Evolutionary conservation across 1,284 basidiomycete genomes (phyloP).

Genomic region (Sanghuangporus baumii): DNA sequence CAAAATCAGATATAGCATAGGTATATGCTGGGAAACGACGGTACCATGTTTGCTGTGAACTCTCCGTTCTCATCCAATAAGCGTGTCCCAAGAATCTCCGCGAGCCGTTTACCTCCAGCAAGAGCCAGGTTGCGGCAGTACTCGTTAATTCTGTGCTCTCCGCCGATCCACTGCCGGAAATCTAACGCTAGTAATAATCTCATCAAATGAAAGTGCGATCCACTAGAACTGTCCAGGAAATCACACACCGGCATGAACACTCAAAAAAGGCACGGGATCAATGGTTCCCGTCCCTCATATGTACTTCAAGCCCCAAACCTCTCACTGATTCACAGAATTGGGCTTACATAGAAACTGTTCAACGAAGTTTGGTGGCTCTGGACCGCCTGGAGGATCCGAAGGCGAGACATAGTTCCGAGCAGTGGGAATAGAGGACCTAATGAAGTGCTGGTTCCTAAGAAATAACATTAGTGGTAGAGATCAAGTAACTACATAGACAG

Average conservation of each 20-base stretch:
- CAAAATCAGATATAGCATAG: not conserved
- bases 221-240: not conserved
- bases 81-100: slow-evolving; percentile 58
- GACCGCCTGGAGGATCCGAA: slow-evolving; percentile 20
- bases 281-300: slow-evolving; percentile 64
- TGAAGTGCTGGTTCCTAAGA: slow-evolving; percentile 69
- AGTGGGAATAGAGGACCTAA: slow-evolving; percentile 74
- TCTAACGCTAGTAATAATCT: slow-evolving; percentile 49
- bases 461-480: not conserved
- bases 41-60: slow-evolving; percentile 68
- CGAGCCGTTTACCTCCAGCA: slow-evolving; percentile 62
- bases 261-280: slow-evolving; percentile 51
- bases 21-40: not conserved
- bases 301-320: slow-evolving; percentile 17
- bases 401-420: slow-evolving; percentile 51
- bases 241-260: slow-evolving; percentile 21
- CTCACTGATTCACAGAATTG: not conserved
- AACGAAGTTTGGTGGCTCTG: slow-evolving; percentile 41
- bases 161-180: slow-evolving; percentile 79
- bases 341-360: slow-evolving; percentile 54
- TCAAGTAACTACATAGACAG: not conserved
- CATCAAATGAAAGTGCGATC: too few species aligned
- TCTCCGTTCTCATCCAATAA: slow-evolving; percentile 62
- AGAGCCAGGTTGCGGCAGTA: slow-evolving; percentile 76
- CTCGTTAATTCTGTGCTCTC: slow-evolving; percentile 71